These are phyloP conservation scores for Trematosphaeria pertusa DNA, from an alignment of 2,329 filamentous ascomycete species.

Conservation along the genomic window DNA sequence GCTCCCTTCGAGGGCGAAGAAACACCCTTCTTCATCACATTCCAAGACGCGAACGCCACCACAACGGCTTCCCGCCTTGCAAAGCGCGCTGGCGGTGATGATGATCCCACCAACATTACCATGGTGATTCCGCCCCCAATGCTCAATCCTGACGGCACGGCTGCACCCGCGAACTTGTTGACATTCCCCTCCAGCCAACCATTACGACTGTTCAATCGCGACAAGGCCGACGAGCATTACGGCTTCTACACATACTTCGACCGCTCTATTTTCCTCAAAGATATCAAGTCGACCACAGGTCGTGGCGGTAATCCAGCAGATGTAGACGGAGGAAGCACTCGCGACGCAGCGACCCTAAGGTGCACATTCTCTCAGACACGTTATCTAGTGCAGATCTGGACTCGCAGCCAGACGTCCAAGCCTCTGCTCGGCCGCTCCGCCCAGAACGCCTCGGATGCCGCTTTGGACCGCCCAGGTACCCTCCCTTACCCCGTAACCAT, in stretches of 20 bases:
- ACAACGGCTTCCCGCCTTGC: conserved; percentile 32
- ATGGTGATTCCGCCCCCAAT: conserved; percentile 68
- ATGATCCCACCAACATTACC: conserved; percentile 52
- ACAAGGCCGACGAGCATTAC: conserved; percentile 82
- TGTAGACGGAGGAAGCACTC: conserved; percentile 57
- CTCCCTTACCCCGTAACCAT: conserved; percentile 69
- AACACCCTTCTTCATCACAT: conserved; percentile 86
- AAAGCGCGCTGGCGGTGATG: conserved; percentile 44
- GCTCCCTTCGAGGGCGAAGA: conserved; percentile 80
- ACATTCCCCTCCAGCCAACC: conserved; percentile 75
- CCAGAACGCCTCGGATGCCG: conserved; percentile 47
- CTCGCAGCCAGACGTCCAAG: conserved; percentile 52
- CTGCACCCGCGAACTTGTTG: conserved; percentile 74
- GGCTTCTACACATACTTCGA: conserved; percentile 94
- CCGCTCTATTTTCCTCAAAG: conserved; percentile 82
- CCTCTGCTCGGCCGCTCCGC: conserved; percentile 37
- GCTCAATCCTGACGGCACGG: conserved; percentile 72
- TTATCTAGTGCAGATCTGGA: conserved; percentile 70
- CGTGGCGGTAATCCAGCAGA: conserved; percentile 54
- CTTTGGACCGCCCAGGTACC: conserved; percentile 60
- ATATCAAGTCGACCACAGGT: conserved; percentile 57
- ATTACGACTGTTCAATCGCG: conserved; percentile 84
- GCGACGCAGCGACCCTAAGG: conserved; percentile 54
- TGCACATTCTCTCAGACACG: conserved; percentile 69
- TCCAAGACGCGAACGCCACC: conserved; percentile 59